Conservation (phyloP, 2,329 filamentous ascomycete species). For the Pseudodiploospora longispora region DNA sequence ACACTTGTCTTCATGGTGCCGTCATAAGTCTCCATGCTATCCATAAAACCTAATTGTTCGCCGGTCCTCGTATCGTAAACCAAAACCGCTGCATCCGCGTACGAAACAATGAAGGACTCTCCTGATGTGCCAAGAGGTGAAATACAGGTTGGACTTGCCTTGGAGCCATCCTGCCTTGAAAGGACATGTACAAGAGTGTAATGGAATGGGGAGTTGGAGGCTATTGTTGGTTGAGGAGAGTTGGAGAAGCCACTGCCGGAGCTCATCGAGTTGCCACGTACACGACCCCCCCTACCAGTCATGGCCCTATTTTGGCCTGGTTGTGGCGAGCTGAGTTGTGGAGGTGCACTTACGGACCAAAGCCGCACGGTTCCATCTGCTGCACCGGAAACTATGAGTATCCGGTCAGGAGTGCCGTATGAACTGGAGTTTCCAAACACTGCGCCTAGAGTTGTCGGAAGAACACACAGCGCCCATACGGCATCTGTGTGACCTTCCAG, state of each 20-base stretch:
- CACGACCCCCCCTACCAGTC: conserved; percentile 56
- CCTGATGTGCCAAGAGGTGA: conserved; percentile 76
- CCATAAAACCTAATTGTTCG: conserved; percentile 88
- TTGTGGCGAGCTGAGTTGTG: conserved; percentile 74
- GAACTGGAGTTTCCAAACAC: conserved; percentile 70
- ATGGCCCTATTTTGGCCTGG: conserved; percentile 54
- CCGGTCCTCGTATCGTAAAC: conserved; percentile 89
- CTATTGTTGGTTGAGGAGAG: conserved; percentile 80
- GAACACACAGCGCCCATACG: conserved; percentile 89
- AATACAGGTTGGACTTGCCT: conserved; percentile 81
- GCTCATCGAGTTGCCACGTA: conserved; percentile 86
- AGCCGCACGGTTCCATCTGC: conserved; percentile 88
- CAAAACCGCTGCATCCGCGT: conserved; percentile 80
- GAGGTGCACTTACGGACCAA: conserved; percentile 89
- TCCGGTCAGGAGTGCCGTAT: conserved; percentile 74
- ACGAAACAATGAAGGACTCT: conserved; percentile 87
- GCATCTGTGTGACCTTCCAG: conserved; percentile 92
- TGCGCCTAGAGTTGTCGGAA: conserved; percentile 72
- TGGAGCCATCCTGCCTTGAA: conserved; percentile 53
- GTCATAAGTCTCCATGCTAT: conserved; percentile 88
- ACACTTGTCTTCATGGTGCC: conserved; percentile 71
- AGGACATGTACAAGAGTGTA: conserved; percentile 87
- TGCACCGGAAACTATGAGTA: conserved; percentile 82
- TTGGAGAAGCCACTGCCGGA: conserved; percentile 88
- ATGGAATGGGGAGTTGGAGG: conserved; percentile 78